A percentile compares a stretch with the other conserved stretches of the same genome.
phyloP scores from a whole-genome alignment of 78 protist species.

The Andalucia godoyi region DNA sequence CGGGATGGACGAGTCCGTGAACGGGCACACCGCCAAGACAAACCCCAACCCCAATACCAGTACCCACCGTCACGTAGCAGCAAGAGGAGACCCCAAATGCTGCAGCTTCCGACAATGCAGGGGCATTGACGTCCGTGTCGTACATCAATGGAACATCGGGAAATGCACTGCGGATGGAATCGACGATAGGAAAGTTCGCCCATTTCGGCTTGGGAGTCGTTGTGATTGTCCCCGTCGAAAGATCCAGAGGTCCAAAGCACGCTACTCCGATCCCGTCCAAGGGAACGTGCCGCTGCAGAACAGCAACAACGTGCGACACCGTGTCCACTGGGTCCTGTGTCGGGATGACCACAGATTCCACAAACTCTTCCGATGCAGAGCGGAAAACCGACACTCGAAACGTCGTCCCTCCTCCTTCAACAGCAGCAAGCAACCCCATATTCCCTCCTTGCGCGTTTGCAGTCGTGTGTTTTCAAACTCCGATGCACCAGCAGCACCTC shows the following conservation, averaged over 20 bases:
- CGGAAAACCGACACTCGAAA: no score
- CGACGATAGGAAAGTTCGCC: constrained; percentile 29
- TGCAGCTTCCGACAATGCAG: constrained; percentile 53
- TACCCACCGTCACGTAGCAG: constrained; percentile 73
- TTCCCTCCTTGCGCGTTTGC: no score
- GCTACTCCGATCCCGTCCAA: constrained; percentile 69
- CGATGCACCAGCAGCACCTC: no score
- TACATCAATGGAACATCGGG: constrained; percentile 30
- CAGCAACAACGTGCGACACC: no score
- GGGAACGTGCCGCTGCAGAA: no score
- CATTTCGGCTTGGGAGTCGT: constrained; percentile 73
- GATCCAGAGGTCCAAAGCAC: constrained; percentile 67
- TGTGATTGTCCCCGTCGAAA: constrained; percentile 43
- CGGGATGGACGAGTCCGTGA: constrained; percentile 58
- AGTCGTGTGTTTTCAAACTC: no score
- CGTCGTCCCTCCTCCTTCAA: no score
- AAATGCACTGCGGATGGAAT: background rate
- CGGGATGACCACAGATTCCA: no score
- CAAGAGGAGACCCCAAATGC: constrained; percentile 21
- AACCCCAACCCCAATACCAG: constrained; percentile 79
- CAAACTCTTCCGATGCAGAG: no score
- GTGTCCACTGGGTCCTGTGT: no score
- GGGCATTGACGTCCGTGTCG: constrained; percentile 83
- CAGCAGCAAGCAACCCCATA: no score
- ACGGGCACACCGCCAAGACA: constrained; percentile 23